Evolutionary conservation across 1,139 yeast genomes (phyloP), one percentile per base, ranked within the genome.

Genomic region (Kodamaea alishanica): DNA sequence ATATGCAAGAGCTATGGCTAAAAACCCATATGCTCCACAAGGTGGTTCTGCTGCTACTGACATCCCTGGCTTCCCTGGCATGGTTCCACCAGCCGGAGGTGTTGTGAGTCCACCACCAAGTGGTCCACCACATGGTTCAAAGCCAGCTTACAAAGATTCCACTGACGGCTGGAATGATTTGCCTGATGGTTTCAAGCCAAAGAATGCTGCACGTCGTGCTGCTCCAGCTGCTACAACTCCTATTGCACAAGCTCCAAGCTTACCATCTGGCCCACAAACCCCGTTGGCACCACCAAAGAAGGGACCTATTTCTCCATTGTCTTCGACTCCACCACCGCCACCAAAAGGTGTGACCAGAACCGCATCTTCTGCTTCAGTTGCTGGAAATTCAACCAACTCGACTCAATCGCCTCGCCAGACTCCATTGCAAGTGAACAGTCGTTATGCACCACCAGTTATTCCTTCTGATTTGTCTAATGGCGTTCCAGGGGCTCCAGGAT

Each of bases 91-190:
- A 9, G 24, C 36, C 9, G 37, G 38, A 1, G 38, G 34, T 9
- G 20, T 39, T 6, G 38, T 40, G 20, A 36, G 43, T 20, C 63
- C 61, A 36, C 61, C 63, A 24, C 66, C 70, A 10, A 24, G 31
- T 7, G 39, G 20, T 15, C 63, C 69, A 22, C 56, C 64, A 6
- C 53, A 57, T 4, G 72, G 76, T 29, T 58, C 74, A 28, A 60
- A 58, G 38, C 54, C 67, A 8, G 64, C 70, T 34, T 76, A 71
- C 51, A 77, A 73, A 39, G 58, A 56, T 53, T 84, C 84, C 33
- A 81, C 81, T 33, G 92, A 85, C 35, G 97, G 97, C 3, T 90
- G 97, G 97, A 90, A 90, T 56, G 97, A 90, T 60, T 70, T 90
- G 48, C 96, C 97, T 35, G 73, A 81, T n/a, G 70, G 77, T 24